phyloP scores from a whole-genome alignment of 2,329 filamentous ascomycete species.

The Elsinoe necatrix region DNA sequence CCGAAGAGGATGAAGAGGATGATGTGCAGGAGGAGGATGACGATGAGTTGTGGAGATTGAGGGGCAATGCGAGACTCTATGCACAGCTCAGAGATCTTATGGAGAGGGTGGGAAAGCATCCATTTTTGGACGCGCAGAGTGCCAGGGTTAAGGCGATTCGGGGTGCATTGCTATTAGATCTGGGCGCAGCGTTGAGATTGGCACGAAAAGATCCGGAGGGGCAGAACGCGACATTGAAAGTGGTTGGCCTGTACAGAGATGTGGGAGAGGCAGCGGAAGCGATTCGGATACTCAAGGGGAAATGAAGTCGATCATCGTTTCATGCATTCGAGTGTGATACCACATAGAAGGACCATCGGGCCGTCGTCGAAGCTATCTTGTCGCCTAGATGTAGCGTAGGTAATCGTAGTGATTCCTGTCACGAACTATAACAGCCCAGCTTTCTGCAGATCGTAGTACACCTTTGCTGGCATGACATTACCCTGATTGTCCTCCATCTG shows the following conservation, averaged over 20 bases:
- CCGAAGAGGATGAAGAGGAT: conserved; percentile 23
- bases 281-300: conserved; percentile 45
- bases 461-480: conserved; percentile 98
- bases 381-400: background rate
- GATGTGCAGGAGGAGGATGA: conserved; percentile 29
- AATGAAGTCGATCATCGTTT: conserved; percentile 20
- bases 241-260: conserved; percentile 53
- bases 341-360: too few species aligned
- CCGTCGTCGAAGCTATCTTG: background rate
- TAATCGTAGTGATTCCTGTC: background rate
- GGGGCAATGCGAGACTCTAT: conserved; percentile 51
- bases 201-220: conserved; percentile 35
- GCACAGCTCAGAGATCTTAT: conserved; percentile 46
- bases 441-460: conserved; percentile 91
- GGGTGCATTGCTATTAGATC: conserved; percentile 56
- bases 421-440: conserved; percentile 63
- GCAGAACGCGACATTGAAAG: conserved; percentile 42
- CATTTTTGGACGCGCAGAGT: conserved; percentile 53
- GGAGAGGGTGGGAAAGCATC: conserved; percentile 49
- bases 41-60: conserved; percentile 36
- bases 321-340: background rate
- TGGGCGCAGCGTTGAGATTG: conserved; percentile 55
- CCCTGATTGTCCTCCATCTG: conserved; percentile 98
- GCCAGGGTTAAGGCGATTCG: conserved; percentile 49
- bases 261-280: conserved; percentile 54